Conservation (phyloP, 1,139 yeast genomes). For the Ogataea hybrid region DNA sequence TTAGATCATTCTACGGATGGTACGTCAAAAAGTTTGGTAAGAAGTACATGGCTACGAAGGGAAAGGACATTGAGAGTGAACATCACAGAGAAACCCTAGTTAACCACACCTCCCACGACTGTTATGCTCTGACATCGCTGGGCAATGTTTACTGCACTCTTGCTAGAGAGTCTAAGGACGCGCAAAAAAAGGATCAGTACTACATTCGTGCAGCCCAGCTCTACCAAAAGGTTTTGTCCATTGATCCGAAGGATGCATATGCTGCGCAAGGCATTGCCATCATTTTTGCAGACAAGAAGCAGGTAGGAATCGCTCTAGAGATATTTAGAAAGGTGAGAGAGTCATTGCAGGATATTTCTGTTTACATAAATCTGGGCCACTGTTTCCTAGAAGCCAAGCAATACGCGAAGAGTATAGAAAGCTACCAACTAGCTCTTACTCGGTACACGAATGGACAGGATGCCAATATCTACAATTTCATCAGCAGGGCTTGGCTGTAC, state of each 20-base stretch:
- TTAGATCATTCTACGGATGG: conserved; percentile 94
- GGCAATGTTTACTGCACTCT: conserved; percentile 83
- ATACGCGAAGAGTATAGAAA: conserved; percentile 82
- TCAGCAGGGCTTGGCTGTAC: conserved; percentile 89
- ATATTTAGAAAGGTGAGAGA: conserved; percentile 88
- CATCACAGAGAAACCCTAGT: conserved; percentile 86
- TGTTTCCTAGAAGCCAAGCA: conserved; percentile 81
- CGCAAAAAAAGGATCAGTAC: conserved; percentile 70
- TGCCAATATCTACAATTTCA: conserved; percentile 62
- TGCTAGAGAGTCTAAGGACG: conserved; percentile 75
- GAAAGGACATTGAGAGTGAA: conserved; percentile 64
- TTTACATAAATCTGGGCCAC: conserved; percentile 85
- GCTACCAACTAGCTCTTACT: conserved; percentile 75
- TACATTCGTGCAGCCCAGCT: conserved; percentile 87
- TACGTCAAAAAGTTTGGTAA: conserved; percentile 63
- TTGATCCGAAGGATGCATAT: conserved; percentile 84
- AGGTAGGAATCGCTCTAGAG: conserved; percentile 74
- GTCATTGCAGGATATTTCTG: conserved; percentile 73
- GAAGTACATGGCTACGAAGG: conserved; percentile 32
- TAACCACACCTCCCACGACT: conserved; percentile 81
- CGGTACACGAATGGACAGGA: conserved; percentile 65
- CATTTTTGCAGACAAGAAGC: conserved; percentile 84
- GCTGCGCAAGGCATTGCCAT: conserved; percentile 99
- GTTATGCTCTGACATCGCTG: conserved; percentile 83
- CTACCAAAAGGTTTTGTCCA: conserved; percentile 80